A percentile compares a stretch with the other conserved stretches of the same genome.
These are phyloP conservation scores for Zarea fungicola DNA, from an alignment of 2,329 filamentous ascomycete species.

Conservation along the genomic window DNA sequence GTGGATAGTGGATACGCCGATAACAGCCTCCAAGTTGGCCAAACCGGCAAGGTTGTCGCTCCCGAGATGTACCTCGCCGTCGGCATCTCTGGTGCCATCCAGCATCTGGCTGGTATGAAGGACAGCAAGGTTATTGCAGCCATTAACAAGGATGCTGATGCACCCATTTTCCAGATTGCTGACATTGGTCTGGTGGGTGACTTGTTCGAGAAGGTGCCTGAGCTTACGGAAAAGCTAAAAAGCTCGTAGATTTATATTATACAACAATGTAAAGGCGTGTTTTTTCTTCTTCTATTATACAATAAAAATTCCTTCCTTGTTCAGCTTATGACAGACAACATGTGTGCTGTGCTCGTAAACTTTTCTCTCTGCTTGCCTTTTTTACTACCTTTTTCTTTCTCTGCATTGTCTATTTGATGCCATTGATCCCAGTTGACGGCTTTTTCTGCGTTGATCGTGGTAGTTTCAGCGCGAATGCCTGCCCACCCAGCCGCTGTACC, in stretches of 20 bases:
- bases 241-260: conserved; percentile 31
- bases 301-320: conserved; percentile 15
- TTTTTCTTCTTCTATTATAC: conserved; percentile 23
- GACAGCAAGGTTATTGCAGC: conserved; percentile 99
- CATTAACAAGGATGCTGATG: conserved; percentile 97
- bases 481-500: conserved; percentile 61
- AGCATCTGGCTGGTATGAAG: conserved; percentile 99
- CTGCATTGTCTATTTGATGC: conserved; percentile 73
- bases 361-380: conserved; percentile 76
- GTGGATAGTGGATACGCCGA: conserved; percentile 97
- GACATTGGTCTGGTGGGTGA: conserved; percentile 95
- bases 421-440: conserved; percentile 81
- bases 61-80: conserved; percentile 93
- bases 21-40: conserved; percentile 95
- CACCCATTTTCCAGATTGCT: conserved; percentile 96
- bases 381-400: conserved; percentile 59
- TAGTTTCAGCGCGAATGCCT: conserved; percentile 58
- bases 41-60: conserved; percentile 98
- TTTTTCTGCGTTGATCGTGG: conserved; percentile 46
- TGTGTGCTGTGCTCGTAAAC: conserved; percentile 52
- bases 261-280: conserved; percentile 17
- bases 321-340: conserved; percentile 48
- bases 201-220: conserved; percentile 90
- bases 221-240: conserved; percentile 93
- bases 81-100: conserved; percentile 94